Conservation (phyloP, 2,329 filamentous ascomycete species). For the Paecilomyces niveus region DNA sequence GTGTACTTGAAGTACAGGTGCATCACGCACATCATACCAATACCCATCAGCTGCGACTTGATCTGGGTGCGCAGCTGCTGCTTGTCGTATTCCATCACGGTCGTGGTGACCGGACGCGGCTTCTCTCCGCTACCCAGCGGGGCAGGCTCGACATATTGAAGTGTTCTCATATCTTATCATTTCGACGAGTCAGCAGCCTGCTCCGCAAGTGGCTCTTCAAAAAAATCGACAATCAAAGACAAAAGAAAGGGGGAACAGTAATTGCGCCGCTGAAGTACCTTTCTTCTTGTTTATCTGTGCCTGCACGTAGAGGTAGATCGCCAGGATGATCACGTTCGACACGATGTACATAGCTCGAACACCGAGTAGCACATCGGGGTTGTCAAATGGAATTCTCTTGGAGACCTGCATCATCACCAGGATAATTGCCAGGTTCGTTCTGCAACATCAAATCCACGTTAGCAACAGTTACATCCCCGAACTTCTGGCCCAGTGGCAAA, state of each 20-base stretch:
- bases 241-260: not conserved
- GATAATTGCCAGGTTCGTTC: slow-evolving; percentile 90
- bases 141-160: slow-evolving; percentile 97
- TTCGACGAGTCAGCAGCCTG: not conserved
- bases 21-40: slow-evolving; percentile 98
- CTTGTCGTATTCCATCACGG: slow-evolving; percentile 89
- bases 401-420: slow-evolving; percentile 97
- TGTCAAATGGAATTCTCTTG: slow-evolving; percentile 91
- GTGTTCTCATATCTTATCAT: slow-evolving; percentile 75
- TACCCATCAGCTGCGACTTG: slow-evolving; percentile 89
- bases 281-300: slow-evolving; percentile 90
- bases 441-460: slow-evolving; percentile 32
- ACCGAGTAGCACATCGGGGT: slow-evolving; percentile 62
- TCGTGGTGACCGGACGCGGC: slow-evolving; percentile 93
- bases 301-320: slow-evolving; percentile 80
- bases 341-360: slow-evolving; percentile 60
- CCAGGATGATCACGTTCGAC: slow-evolving; percentile 75
- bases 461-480: slow-evolving; percentile 2
- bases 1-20: slow-evolving; percentile 99
- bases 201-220: not conserved
- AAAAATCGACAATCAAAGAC: not conserved
- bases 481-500: not conserved
- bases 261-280: slow-evolving; percentile 52
- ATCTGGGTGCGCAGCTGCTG: slow-evolving; percentile 76
- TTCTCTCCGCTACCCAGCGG: slow-evolving; percentile 91